Percentiles rank a stretch among this genome's conserved stretches.
phyloP scores from a whole-genome alignment of 108 stramenopile species.

The Fragilariopsis cylindrus region DNA sequence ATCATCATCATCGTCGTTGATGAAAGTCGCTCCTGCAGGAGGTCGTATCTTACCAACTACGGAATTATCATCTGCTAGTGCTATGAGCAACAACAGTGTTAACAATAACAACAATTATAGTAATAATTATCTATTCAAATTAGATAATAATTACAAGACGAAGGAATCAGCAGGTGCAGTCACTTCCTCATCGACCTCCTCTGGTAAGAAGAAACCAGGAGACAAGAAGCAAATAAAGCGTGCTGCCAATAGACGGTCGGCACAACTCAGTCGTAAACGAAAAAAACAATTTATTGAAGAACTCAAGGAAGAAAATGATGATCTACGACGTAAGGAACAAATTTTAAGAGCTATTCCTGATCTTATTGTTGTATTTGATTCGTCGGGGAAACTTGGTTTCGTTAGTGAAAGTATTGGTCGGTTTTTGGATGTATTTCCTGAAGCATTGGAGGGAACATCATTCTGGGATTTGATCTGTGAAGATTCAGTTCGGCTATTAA shows the following conservation, averaged over 20 bases:
- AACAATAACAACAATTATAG: no score
- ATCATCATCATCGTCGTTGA: neutral
- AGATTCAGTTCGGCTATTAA: constrained; percentile 74
- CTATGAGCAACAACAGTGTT: neutral
- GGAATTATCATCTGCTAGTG: neutral
- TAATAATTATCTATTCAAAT: no score
- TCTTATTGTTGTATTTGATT: constrained; percentile 85
- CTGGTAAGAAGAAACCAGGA: neutral
- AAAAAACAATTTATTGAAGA: constrained; percentile 95
- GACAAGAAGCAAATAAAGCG: constrained; percentile 79
- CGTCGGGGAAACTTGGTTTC: constrained; percentile 72
- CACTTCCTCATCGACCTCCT: neutral
- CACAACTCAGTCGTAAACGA: constrained; percentile 89
- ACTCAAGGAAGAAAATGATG: constrained; percentile 84
- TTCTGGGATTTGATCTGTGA: constrained; percentile 78
- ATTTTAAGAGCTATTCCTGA: constrained; percentile 83
- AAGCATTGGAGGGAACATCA: constrained; percentile 65
- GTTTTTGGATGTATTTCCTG: constrained; percentile 48
- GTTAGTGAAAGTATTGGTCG: constrained; percentile 65
- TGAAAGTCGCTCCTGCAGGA: constrained; percentile 4
- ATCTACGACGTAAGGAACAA: constrained; percentile 76
- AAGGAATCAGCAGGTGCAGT: no score
- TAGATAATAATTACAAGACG: no score
- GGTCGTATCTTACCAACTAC: neutral
- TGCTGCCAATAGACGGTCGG: constrained; percentile 87